These are phyloP conservation scores for Malassezia obtusa DNA, from an alignment of 1,284 basidiomycete species.

Conservation along the genomic window DNA sequence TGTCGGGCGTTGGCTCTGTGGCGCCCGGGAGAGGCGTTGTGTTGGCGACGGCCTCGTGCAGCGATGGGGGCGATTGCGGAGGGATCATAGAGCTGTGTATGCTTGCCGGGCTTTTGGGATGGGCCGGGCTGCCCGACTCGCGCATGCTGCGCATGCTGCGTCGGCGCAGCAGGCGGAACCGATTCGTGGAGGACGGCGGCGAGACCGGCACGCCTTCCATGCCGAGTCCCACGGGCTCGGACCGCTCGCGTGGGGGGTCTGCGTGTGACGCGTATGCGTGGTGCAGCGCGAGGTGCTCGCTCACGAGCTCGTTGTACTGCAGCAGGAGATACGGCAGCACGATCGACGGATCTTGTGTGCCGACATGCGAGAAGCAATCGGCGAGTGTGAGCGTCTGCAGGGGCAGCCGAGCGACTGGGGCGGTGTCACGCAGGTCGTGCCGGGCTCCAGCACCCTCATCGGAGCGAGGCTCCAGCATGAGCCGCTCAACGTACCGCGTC, in stretches of 20 bases:
- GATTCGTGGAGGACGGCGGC: not conserved
- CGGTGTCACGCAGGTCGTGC: not conserved
- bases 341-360: slow-evolving; percentile 1
- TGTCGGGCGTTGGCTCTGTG: not conserved
- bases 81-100: too few relatives aligned
- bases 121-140: not conserved
- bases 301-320: slow-evolving; percentile 9
- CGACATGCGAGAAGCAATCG: not conserved
- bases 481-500: too few relatives aligned
- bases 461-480: not conserved
- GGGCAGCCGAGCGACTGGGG: not conserved
- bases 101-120: not conserved
- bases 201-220: slow-evolving; percentile 1
- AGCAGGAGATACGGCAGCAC: slow-evolving; percentile 4
- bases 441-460: not conserved
- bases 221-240: slow-evolving; percentile 7
- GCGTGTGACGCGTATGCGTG: not conserved
- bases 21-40: not conserved
- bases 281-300: not conserved
- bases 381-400: not conserved
- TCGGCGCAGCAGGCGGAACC: slow-evolving; percentile 12
- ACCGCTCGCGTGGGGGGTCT: not conserved
- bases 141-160: slow-evolving; percentile 6
- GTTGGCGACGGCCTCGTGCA: not conserved
- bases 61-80: not conserved